A percentile compares a stretch with the other conserved stretches of the same genome.
phyloP scores from a whole-genome alignment of 805 yeast genomes.

The Suhomyces kilbournensis region DNA sequence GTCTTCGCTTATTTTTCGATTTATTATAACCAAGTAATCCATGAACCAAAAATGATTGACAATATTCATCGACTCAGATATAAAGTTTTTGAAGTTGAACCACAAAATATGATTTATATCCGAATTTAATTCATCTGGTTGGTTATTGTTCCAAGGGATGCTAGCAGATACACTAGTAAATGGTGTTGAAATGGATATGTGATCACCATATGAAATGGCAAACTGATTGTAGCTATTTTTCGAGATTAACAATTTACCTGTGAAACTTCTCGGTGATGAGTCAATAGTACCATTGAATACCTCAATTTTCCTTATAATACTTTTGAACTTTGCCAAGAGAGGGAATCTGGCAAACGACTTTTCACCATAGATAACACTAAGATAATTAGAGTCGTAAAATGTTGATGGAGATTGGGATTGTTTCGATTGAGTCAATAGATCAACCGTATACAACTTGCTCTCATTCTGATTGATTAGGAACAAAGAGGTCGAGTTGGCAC shows the following conservation, averaged over 20 bases:
- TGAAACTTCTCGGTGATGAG: constrained; percentile 14
- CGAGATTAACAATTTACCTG: constrained; percentile 22
- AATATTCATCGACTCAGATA: constrained; percentile 31
- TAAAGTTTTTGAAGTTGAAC: constrained; percentile 36
- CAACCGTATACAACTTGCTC: constrained; percentile 19
- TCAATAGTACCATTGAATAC: constrained; percentile 16
- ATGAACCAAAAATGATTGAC: constrained; percentile 35
- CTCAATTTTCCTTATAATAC: constrained; percentile 20
- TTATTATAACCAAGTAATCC: constrained; percentile 32
- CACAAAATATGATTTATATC: constrained; percentile 35
- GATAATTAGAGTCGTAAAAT: constrained; percentile 24
- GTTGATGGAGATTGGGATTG: constrained; percentile 12
- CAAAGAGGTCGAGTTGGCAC: constrained; percentile 24
- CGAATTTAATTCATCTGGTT: constrained; percentile 12
- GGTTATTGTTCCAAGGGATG: background rate
- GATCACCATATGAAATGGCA: constrained; percentile 26
- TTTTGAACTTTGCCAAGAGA: constrained; percentile 28
- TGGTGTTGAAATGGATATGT: constrained; percentile 31
- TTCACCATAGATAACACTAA: constrained; percentile 20
- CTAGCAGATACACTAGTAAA: constrained; percentile 2
- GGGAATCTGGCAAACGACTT: constrained; percentile 26
- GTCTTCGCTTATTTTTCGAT: constrained; percentile 21
- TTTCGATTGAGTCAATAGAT: constrained; percentile 13
- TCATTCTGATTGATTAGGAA: constrained; percentile 14
- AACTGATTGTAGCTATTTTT: constrained; percentile 24